These are phyloP conservation scores for Favolaschia claudopus DNA, from an alignment of 768 basidiomycete genomes.

Conservation along the genomic window DNA sequence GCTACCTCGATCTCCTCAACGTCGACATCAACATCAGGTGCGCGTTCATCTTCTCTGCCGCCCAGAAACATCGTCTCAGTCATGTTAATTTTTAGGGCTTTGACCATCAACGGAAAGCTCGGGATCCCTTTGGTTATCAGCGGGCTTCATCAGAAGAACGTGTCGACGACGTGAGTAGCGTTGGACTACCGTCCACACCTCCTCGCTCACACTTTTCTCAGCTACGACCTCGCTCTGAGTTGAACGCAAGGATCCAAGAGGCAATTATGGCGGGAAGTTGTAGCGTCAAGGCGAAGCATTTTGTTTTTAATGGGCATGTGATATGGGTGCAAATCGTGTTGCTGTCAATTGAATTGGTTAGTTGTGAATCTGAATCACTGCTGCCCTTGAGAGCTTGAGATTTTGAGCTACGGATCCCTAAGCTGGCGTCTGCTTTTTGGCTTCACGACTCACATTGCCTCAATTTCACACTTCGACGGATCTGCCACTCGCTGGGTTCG, in stretches of 20 bases:
- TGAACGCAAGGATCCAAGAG: neutral
- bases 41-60: neutral
- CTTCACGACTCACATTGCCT: too few relatives aligned
- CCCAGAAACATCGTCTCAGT: neutral
- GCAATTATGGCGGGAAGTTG: too few relatives aligned
- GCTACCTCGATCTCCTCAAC: constrained; percentile 57
- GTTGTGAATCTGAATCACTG: too few relatives aligned
- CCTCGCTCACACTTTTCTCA: neutral
- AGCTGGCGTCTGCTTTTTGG: too few relatives aligned
- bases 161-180: constrained; percentile 20
- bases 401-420: too few relatives aligned
- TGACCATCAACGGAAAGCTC: constrained; percentile 23
- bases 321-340: too few relatives aligned
- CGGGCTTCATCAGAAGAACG: constrained; percentile 27
- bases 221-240: constrained; percentile 6
- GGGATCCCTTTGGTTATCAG: constrained; percentile 28
- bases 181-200: neutral
- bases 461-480: too few relatives aligned
- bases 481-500: too few relatives aligned
- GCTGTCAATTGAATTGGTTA: too few relatives aligned
- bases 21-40: constrained; percentile 49
- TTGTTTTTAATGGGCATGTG: too few relatives aligned
- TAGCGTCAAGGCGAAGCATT: too few relatives aligned
- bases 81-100: neutral
- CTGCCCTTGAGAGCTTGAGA: too few relatives aligned